These are phyloP conservation scores for Globisporangium apiculatum DNA, from an alignment of 352 stramenopile species.

Conservation along the genomic window DNA sequence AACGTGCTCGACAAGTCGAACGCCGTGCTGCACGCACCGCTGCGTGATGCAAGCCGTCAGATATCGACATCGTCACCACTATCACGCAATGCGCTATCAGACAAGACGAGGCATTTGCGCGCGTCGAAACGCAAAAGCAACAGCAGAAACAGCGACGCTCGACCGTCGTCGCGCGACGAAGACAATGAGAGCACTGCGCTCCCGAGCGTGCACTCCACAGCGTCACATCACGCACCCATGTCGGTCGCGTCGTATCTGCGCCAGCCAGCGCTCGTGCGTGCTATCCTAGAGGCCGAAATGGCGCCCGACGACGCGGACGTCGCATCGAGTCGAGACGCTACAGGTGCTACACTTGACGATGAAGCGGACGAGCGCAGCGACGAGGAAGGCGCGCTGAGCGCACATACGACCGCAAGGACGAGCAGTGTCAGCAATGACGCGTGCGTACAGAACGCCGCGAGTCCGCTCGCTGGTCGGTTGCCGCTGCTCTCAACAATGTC, in stretches of 20 bases:
- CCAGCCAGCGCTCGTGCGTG: conserved; percentile 29
- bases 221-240: conserved; percentile 4
- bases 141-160: background rate
- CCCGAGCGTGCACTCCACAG: background rate
- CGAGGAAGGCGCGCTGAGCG: too few species aligned
- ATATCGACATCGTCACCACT: background rate
- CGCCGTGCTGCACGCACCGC: conserved; percentile 11
- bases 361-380: too few species aligned
- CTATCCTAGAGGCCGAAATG: conserved; percentile 14
- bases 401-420: too few species aligned
- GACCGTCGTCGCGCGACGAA: conserved; percentile 28
- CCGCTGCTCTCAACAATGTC: conserved; percentile 45
- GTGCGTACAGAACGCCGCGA: background rate
- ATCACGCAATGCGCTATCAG: too few species aligned
- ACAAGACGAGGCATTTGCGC: too few species aligned
- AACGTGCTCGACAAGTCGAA: conserved; percentile 35
- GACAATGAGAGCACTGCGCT: conserved; percentile 4
- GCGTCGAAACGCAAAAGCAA: background rate
- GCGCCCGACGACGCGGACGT: conserved; percentile 4
- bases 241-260: conserved; percentile 34
- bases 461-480: conserved; percentile 10
- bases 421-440: too few species aligned
- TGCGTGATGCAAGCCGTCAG: background rate
- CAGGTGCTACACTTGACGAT: too few species aligned
- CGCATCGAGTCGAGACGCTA: background rate